Percentiles rank a stretch among this genome's conserved stretches.
Conservation (phyloP, 768 basidiomycete genomes). For the Kwoniella pini region DNA sequence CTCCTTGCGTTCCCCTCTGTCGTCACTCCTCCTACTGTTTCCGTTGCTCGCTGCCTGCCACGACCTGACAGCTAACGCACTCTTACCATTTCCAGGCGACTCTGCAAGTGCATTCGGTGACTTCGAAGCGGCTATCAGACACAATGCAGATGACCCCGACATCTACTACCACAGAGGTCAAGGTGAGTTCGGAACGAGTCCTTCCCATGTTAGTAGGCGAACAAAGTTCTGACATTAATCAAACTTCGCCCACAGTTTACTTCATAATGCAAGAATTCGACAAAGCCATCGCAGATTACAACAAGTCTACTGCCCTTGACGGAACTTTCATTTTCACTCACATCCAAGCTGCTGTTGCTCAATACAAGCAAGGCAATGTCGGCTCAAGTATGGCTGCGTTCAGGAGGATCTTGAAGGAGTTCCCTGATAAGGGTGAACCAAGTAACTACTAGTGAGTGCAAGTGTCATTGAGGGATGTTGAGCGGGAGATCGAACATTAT, state of each 20-base stretch:
- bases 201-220: neutral
- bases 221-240: neutral
- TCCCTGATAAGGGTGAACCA: constrained; percentile 84
- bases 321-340: constrained; percentile 90
- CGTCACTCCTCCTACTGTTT: too few species aligned
- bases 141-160: constrained; percentile 83
- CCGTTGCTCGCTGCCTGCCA: too few species aligned
- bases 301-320: constrained; percentile 83
- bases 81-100: constrained; percentile 61
- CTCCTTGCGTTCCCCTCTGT: too few species aligned
- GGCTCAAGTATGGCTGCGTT: constrained; percentile 87
- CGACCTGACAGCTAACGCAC: too few species aligned
- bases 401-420: constrained; percentile 75
- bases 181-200: constrained; percentile 60
- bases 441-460: constrained; percentile 82
- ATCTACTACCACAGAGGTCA: constrained; percentile 99
- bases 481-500: neutral
- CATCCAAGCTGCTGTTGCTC: constrained; percentile 94
- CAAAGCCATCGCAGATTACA: constrained; percentile 86
- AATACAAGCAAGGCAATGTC: constrained; percentile 82
- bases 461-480: neutral
- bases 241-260: constrained; percentile 61
- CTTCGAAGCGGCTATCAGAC: constrained; percentile 83
- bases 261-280: constrained; percentile 92
- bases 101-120: constrained; percentile 78